Base-by-base conservation (phyloP, 495 filamentous ascomycete species). In the Aspergillus egyptiacus region DNA sequence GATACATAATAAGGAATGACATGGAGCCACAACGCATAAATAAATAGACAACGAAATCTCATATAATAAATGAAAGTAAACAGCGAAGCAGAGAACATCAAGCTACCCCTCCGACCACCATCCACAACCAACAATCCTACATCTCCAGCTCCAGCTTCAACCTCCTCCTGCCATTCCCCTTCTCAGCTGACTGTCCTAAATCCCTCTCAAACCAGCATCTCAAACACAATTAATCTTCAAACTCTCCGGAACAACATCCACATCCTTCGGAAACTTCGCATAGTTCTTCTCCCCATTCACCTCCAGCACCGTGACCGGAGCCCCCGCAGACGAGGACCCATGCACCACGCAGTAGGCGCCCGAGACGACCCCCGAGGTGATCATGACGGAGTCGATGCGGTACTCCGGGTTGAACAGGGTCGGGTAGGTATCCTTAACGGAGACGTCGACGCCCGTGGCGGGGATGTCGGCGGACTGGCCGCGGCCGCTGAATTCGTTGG, bases 361-460 rank as follows among this genome's bases (percentile, higher is more conserved):
- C 2, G 36, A 7, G 20, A 39, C 20, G 14, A 39, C 20, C 3
- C 36, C 36, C 2, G 36, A 24, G 36, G 20, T 25, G 14, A 39
- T 39, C 20, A 39, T 1, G 36, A 39, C 36, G 10, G 36, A 39
- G 36, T 39, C 36, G 22, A 39, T 23, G 36, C 36, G 36, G 36
- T 14, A 37, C n/a, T 9, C 1, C 9, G 36, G 36, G 3, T 24
- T 13, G 20, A n/a, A 39, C 5, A 39, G 19, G 20, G 11, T 22
- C 3, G 36, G 36, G 36, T 39, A 39, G 36, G 36, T 25, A 13
- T 6, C 36, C n/a, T 24, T 1, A 11, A 39, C 36, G 36, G 36
- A 39, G 20, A 39, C 19, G 14, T 39, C 36, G 36, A 23, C 20
- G 5, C 20, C 36, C 9, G 6, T 25, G 11, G 36, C 25, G 13